Percentiles rank a stretch among this genome's conserved stretches.
These are phyloP conservation scores for Phytophthora sojae DNA, from an alignment of 352 stramenopile species.

Conservation along the genomic window DNA sequence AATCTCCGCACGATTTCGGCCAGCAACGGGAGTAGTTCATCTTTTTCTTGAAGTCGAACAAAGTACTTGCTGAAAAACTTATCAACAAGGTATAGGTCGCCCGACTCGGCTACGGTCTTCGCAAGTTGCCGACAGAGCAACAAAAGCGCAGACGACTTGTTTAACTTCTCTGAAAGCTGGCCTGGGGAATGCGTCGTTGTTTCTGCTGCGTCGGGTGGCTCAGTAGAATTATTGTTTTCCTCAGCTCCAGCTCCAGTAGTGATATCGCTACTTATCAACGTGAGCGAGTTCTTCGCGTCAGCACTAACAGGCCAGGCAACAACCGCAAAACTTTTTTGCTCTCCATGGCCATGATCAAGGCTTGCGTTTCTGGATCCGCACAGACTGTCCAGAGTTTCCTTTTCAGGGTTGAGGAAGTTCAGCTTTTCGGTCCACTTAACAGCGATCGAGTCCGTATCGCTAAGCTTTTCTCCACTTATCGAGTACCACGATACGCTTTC, in stretches of 20 bases:
- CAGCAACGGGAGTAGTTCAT: constrained; percentile 6
- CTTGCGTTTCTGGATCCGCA: neutral
- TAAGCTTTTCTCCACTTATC: neutral
- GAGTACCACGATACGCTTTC: too few relatives aligned
- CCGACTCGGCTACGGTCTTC: neutral
- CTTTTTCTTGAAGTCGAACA: constrained; percentile 4
- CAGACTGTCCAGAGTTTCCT: neutral
- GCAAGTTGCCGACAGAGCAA: neutral
- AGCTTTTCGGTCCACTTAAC: constrained; percentile 9
- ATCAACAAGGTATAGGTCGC: neutral
- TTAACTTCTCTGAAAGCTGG: neutral
- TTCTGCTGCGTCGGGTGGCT: too few relatives aligned
- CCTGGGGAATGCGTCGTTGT: too few relatives aligned
- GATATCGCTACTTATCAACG: neutral
- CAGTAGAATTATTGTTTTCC: too few relatives aligned
- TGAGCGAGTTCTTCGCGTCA: neutral
- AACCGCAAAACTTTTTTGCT: neutral
- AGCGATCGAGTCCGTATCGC: neutral
- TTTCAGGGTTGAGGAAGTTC: constrained; percentile 14
- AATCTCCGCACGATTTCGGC: constrained; percentile 9
- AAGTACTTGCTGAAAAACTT: constrained; percentile 13
- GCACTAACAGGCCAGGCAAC: constrained; percentile 3
- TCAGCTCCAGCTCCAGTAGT: too few relatives aligned
- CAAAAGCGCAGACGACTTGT: neutral
- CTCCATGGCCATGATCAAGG: neutral